These are phyloP conservation scores for Annulohypoxylon moriforme DNA, from an alignment of 495 filamentous ascomycete species.

Conservation along the genomic window DNA sequence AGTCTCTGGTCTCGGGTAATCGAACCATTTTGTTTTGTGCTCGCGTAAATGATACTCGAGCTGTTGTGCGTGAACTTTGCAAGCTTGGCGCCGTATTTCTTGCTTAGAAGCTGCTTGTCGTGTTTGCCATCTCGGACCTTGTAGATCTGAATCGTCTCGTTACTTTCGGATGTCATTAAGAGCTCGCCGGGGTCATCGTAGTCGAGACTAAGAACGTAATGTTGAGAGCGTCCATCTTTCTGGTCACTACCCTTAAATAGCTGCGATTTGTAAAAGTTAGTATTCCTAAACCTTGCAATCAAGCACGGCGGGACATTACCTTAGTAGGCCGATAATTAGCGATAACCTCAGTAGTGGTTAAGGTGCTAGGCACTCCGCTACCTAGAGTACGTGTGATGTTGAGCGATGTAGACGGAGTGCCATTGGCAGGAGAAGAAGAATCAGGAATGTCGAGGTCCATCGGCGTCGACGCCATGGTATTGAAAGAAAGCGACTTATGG, in stretches of 20 bases:
- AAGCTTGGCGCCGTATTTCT: conserved; percentile 95
- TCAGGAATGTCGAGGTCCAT: conserved; percentile 63
- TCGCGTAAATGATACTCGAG: conserved; percentile 90
- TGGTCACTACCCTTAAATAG: conserved; percentile 57
- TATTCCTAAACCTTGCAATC: conserved; percentile 9
- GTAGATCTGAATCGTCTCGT: conserved; percentile 95
- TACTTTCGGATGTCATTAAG: conserved; percentile 84
- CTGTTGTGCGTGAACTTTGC: conserved; percentile 93
- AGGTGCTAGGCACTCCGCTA: conserved; percentile 50
- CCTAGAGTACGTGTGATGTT: conserved; percentile 55
- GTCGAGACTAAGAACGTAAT: conserved; percentile 77
- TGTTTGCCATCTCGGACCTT: conserved; percentile 89
- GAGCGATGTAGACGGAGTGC: conserved; percentile 49
- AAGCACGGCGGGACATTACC: conserved; percentile 45
- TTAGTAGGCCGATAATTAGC: conserved; percentile 63
- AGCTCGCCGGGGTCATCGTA: conserved; percentile 95
- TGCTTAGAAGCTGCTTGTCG: conserved; percentile 83
- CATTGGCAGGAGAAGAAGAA: conserved; percentile 47
- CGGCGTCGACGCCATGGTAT: conserved; percentile 61
- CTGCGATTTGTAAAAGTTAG: conserved; percentile 40
- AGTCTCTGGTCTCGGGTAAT: background rate
- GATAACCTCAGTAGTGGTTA: conserved; percentile 60
- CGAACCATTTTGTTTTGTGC: conserved; percentile 88
- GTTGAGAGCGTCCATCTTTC: conserved; percentile 55
- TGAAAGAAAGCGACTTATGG: background rate